Percentiles rank a stretch among this genome's conserved stretches.
Conservation (phyloP, 352 stramenopile genomes). For the Phytophthora brassicae region DNA sequence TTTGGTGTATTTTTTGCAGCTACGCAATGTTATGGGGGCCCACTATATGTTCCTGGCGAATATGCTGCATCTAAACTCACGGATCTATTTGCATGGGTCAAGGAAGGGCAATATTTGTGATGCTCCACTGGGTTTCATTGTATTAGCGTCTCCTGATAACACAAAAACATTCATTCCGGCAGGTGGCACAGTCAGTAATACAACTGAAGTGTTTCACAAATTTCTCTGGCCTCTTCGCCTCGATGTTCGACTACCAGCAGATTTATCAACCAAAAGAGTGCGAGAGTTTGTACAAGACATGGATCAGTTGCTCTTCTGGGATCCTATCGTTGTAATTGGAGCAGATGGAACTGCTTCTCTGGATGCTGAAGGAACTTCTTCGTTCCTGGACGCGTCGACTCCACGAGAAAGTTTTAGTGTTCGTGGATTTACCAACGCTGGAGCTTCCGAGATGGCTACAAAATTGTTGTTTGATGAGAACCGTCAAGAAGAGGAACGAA, state of each 20-base stretch:
- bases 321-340: slow-evolving; percentile 31
- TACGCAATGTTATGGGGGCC: slow-evolving; percentile 69
- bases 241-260: slow-evolving; percentile 45
- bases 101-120: slow-evolving; percentile 54
- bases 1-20: slow-evolving; percentile 26
- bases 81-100: slow-evolving; percentile 45
- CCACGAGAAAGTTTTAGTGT: slow-evolving; percentile 17
- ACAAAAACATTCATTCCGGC: slow-evolving; percentile 72
- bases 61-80: slow-evolving; percentile 61
- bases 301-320: slow-evolving; percentile 54
- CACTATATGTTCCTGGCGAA: slow-evolving; percentile 82
- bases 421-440: slow-evolving; percentile 5
- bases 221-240: slow-evolving; percentile 58
- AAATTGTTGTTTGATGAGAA: slow-evolving; percentile 54
- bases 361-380: slow-evolving; percentile 23
- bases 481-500: slow-evolving; percentile 46
- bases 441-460: slow-evolving; percentile 15
- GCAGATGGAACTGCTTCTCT: slow-evolving; percentile 26
- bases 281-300: slow-evolving; percentile 68
- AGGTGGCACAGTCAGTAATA: slow-evolving; percentile 48
- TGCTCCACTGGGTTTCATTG: slow-evolving; percentile 66
- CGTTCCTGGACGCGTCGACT: slow-evolving; percentile 33
- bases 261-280: slow-evolving; percentile 35
- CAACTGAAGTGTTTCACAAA: slow-evolving; percentile 53
- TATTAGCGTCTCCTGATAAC: slow-evolving; percentile 55